Conservation (phyloP, 345 rosid genomes). For the Citrus glauca region DNA sequence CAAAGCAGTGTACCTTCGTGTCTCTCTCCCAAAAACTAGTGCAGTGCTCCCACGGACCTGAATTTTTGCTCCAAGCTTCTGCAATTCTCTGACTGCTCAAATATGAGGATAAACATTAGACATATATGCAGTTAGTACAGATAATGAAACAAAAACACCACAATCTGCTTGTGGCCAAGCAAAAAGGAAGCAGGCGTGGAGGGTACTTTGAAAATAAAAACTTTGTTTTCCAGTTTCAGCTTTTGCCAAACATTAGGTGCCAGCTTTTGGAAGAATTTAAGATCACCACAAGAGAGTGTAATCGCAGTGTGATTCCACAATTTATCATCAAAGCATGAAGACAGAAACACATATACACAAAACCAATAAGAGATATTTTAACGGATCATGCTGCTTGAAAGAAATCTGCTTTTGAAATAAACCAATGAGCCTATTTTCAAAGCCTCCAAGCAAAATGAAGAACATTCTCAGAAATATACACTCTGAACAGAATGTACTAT, state of each 20-base stretch:
- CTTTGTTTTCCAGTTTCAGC: background rate
- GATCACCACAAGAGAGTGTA: background rate
- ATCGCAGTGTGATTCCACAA: background rate
- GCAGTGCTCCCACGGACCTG: slow-evolving; percentile 20
- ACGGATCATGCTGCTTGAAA: background rate
- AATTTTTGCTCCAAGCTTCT: slow-evolving; percentile 32
- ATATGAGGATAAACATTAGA: background rate
- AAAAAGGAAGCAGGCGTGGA: background rate
- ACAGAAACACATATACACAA: background rate
- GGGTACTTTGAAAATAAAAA: too few species aligned
- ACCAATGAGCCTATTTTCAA: background rate
- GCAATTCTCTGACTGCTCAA: slow-evolving; percentile 18
- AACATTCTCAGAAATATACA: too few species aligned
- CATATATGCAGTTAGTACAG: background rate
- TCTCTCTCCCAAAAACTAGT: slow-evolving; percentile 16
- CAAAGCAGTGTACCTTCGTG: slow-evolving; percentile 16
- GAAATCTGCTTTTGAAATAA: slow-evolving; percentile 3
- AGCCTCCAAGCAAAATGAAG: too few species aligned
- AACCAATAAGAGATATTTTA: background rate
- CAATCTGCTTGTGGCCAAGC: background rate
- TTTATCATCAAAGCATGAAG: background rate
- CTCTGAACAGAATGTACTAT: background rate
- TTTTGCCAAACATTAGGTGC: background rate
- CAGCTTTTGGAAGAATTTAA: background rate
- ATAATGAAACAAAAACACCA: background rate